Base-by-base conservation (phyloP, 2,329 filamentous ascomycete genomes). In the Phyllosticta citriasiana region DNA sequence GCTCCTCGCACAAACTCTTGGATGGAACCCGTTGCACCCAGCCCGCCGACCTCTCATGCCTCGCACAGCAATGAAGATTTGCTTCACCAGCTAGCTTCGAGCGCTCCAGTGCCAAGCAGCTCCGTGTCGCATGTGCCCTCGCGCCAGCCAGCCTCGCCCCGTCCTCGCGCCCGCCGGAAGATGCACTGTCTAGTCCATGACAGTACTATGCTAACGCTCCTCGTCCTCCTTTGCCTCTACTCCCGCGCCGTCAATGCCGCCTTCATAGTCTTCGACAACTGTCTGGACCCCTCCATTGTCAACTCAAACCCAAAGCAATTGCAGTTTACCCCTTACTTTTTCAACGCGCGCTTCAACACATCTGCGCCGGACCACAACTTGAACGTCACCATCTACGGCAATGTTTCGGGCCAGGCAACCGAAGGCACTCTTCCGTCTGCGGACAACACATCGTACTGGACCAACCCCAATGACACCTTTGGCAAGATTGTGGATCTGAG, bases 361-460 rank as follows among this genome's bases (percentile, higher is more conserved):
- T 73, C 77, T 14, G 76, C 82, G 64, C 72, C 82, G 4, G 80
- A 77, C 57, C 84, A 92, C 70, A 83, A 81, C 51, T 79, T 99
- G 56, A 85, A 83, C 64, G 78, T 97, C 60, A 94, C 86, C 1
- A 82, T 96, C 55, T 97, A 91, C 78, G 93, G 92, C 57, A 97
- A 97, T 74, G 91, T 97, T 30, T 89, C 87, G 8, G 94, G 94
- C 55, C 84, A 87, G 57, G 80, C 82, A 53, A 79, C 79, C 2
- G 70, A 75, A 12, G 76, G 78, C n/a, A 63, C 74, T 2, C 82
- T 91, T 59, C 91, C 90, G 35, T 68, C 82, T 0, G 74, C 81
- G 19, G 73, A 81, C 67, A 81, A 84, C 69, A 73, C 83, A 0
- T 76, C 79, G 55, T 90, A 65, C 12, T 80, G 91, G 89, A 72